Conservation (phyloP, 2,329 filamentous ascomycete species). For the Zymoseptoria tritici region DNA sequence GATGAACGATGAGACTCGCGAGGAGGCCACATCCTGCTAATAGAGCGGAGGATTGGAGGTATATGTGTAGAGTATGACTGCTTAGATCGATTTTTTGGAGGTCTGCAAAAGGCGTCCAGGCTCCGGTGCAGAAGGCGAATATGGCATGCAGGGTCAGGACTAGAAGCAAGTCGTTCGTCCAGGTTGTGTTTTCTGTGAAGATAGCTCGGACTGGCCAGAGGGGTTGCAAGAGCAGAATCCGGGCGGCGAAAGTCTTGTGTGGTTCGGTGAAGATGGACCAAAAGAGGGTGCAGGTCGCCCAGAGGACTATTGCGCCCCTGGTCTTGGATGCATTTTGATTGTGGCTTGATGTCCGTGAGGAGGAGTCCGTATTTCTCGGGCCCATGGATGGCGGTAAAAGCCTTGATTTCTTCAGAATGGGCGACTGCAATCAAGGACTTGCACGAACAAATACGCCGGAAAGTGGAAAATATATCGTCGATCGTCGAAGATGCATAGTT, state of each 20-base stretch:
- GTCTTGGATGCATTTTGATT: not conserved
- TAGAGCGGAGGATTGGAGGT: slow-evolving; percentile 22
- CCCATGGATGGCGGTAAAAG: not conserved
- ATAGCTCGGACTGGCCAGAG: slow-evolving; percentile 23
- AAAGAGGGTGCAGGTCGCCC: slow-evolving; percentile 2
- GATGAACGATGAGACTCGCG: slow-evolving; percentile 25
- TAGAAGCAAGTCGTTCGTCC: slow-evolving; percentile 23
- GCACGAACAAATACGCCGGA: not conserved
- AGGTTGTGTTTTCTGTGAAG: slow-evolving; percentile 15
- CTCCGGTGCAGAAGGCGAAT: slow-evolving; percentile 19
- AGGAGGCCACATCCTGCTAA: slow-evolving; percentile 23
- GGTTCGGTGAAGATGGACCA: slow-evolving; percentile 29
- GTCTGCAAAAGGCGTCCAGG: slow-evolving; percentile 14
- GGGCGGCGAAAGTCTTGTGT: slow-evolving; percentile 22
- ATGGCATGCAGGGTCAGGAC: slow-evolving; percentile 17
- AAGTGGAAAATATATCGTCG: not conserved
- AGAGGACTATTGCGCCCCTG: not conserved
- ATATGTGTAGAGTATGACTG: slow-evolving; percentile 18
- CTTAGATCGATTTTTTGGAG: slow-evolving; percentile 9
- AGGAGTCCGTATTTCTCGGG: not conserved
- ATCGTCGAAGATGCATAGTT: not conserved
- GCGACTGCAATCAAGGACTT: not conserved
- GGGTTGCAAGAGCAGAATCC: slow-evolving; percentile 26
- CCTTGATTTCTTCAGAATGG: not conserved
- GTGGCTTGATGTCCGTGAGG: not conserved